A percentile compares a stretch with the other conserved stretches of the same genome.
Conservation (phyloP, 495 filamentous ascomycete genomes). For the Tuber magnatum region DNA sequence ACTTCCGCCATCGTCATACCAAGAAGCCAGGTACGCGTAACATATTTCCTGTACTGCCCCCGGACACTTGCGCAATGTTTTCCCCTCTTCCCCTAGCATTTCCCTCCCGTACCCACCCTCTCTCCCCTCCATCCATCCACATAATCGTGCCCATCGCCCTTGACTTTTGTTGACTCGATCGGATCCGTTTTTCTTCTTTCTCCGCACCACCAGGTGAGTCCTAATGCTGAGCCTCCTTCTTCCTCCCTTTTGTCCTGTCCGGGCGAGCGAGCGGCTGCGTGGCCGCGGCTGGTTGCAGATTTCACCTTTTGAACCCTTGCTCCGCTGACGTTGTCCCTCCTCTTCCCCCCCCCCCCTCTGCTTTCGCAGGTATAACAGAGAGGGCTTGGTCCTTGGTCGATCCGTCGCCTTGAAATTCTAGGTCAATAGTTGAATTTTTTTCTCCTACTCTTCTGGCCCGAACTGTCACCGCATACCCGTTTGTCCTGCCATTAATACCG, state of each 20-base stretch:
- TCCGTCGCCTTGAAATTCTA: background rate
- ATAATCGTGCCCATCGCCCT: background rate
- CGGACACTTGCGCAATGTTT: constrained; percentile 1
- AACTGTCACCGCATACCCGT: background rate
- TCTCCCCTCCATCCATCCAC: background rate
- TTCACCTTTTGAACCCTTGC: background rate
- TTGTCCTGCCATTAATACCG: background rate
- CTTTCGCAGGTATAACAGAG: background rate
- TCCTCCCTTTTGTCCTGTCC: background rate
- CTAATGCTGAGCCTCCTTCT: background rate
- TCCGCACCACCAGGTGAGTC: background rate
- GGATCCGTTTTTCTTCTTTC: background rate
- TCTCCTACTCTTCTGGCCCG: background rate
- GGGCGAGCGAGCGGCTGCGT: background rate
- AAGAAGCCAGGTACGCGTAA: background rate
- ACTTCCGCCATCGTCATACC: background rate
- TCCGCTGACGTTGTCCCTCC: background rate
- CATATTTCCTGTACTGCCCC: background rate
- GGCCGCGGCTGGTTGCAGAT: background rate
- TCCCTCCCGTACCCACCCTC: background rate
- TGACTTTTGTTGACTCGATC: background rate
- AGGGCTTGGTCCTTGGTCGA: background rate
- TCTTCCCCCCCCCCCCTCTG: background rate
- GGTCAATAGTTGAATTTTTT: background rate
- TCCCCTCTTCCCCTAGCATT: no score